Evolutionary conservation across 495 filamentous ascomycete genomes (phyloP).

Genomic region (Podospora didyma): DNA sequence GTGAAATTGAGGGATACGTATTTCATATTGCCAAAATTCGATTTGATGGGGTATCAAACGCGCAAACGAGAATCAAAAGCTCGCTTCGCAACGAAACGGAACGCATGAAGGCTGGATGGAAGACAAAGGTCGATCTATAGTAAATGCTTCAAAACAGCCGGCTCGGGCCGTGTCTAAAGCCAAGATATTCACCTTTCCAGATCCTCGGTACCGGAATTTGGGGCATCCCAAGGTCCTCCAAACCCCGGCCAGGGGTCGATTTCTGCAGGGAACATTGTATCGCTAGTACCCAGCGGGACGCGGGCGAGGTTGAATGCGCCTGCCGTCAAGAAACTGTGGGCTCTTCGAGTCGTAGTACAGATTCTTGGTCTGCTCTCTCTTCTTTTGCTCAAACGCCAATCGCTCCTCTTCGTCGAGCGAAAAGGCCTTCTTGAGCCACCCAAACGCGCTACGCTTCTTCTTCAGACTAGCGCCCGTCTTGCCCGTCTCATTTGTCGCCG

Average conservation of each 20-base stretch:
- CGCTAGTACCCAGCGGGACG: not conserved
- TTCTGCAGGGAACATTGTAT: no score
- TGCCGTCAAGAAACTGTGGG: constrained; percentile 43
- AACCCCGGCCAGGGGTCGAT: no score
- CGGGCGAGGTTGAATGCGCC: constrained; percentile 25
- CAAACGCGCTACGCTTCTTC: constrained; percentile 57
- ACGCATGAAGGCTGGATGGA: constrained; percentile 3
- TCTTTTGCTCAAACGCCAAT: constrained; percentile 45
- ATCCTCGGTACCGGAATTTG: no score
- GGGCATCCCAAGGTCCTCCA: no score
- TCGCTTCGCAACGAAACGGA: constrained; percentile 5
- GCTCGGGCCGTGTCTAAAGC: constrained; percentile 4
- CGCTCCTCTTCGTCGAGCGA: constrained; percentile 53
- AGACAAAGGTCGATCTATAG: not conserved
- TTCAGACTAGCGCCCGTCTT: constrained; percentile 30
- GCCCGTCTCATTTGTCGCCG: constrained; percentile 23
- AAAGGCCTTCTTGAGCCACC: constrained; percentile 58
- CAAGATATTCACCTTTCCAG: not conserved
- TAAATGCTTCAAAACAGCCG: constrained; percentile 5
- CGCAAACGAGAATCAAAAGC: not conserved
- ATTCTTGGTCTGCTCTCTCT: constrained; percentile 32
- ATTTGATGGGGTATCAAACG: constrained; percentile 9
- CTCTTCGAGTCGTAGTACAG: constrained; percentile 40
- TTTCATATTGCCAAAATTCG: not conserved
- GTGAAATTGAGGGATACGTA: no score